A percentile compares a stretch with the other conserved stretches of the same genome.
These are phyloP conservation scores for Coniochaeta sp. DNA, from an alignment of 2,329 filamentous ascomycete genomes.

Conservation along the genomic window DNA sequence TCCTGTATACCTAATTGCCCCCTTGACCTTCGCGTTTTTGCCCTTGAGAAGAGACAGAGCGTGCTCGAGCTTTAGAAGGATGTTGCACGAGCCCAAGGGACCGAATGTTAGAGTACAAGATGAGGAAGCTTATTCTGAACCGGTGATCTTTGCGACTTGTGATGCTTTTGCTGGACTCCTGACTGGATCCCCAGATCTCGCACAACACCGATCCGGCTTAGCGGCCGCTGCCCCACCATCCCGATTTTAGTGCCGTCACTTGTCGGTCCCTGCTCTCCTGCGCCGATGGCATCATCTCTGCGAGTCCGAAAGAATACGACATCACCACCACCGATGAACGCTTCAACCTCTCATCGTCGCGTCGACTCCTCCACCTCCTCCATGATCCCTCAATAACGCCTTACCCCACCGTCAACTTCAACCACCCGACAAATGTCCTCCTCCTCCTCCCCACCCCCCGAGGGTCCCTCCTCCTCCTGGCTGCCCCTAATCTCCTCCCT, in stretches of 20 bases:
- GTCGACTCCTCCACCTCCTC: not conserved
- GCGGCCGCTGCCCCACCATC: not conserved
- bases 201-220: not conserved
- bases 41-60: not conserved
- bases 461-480: conserved; percentile 22
- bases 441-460: conserved; percentile 7
- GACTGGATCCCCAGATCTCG: no score
- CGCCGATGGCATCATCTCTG: not conserved
- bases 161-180: not conserved
- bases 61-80: no score
- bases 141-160: not conserved
- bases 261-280: not conserved
- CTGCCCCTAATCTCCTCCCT: conserved; percentile 46
- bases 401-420: not conserved
- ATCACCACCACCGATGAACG: no score
- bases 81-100: not conserved
- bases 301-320: no score
- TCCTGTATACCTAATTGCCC: conserved; percentile 1
- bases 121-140: not conserved
- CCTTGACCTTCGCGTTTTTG: not conserved
- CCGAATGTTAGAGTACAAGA: not conserved
- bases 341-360: no score
- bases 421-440: not conserved
- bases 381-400: not conserved
- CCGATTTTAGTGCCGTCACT: not conserved